Evolutionary conservation across 2,329 filamentous ascomycete genomes (phyloP).

Genomic region (Aspergillus sp.): DNA sequence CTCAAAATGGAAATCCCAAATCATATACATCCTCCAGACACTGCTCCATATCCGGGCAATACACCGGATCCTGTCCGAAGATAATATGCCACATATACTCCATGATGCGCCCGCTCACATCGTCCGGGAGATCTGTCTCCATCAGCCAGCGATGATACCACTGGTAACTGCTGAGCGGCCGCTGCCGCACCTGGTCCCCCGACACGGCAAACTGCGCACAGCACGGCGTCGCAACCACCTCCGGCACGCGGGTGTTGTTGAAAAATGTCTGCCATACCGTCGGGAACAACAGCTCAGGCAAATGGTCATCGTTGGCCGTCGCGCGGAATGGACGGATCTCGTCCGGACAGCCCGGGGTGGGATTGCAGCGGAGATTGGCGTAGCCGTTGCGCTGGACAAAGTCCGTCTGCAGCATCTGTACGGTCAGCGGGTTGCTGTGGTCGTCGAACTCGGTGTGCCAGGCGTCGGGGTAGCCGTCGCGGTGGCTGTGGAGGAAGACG

Average conservation of each 20-base stretch:
- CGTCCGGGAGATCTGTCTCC: constrained; percentile 53
- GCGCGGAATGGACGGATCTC: constrained; percentile 28
- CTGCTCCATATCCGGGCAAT: constrained; percentile 27
- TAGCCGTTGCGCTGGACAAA: constrained; percentile 54
- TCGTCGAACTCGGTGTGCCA: constrained; percentile 57
- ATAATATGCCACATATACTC: constrained; percentile 66
- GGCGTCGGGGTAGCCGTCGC: constrained; percentile 33
- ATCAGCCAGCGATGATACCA: constrained; percentile 58
- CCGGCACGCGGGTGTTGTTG: constrained; percentile 42
- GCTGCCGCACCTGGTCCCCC: constrained; percentile 47
- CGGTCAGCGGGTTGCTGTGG: constrained; percentile 51
- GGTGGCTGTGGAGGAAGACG: constrained; percentile 57
- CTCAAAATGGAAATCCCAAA: not conserved
- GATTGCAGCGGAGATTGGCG: constrained; percentile 56
- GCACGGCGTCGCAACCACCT: constrained; percentile 54
- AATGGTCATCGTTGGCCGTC: constrained; percentile 9
- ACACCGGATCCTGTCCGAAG: constrained; percentile 42
- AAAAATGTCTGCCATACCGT: constrained; percentile 27
- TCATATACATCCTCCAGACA: constrained; percentile 28
- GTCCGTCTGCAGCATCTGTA: constrained; percentile 48
- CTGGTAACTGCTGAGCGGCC: constrained; percentile 53
- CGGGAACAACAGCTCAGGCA: constrained; percentile 26
- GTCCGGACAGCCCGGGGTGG: constrained; percentile 33
- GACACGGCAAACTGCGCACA: constrained; percentile 66
- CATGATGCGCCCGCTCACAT: constrained; percentile 56